Evolutionary conservation across 2,329 filamentous ascomycete species (phyloP), one percentile per base, ranked within the genome.

Genomic region (Alternaria viburni): DNA sequence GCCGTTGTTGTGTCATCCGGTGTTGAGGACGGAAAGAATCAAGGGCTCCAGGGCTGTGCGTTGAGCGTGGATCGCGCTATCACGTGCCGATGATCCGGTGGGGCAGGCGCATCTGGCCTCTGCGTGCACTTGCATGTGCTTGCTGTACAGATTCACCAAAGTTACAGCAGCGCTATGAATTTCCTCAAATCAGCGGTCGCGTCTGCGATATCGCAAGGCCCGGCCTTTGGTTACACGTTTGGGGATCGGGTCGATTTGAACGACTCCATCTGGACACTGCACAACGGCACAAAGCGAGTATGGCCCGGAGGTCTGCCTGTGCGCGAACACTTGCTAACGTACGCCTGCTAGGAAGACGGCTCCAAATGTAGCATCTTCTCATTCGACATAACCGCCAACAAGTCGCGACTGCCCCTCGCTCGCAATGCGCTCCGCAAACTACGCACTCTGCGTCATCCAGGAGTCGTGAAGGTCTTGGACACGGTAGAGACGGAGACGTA

Each of bases 181-280:
- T 98, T 98, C 77, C 88, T 99, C 77, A 98, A 98, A 83, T 98
- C 94, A 65, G 96, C 96, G 56, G 93, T 98, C 78, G 95, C 94
- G 49, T 98, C 96, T 65, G 95, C 94, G 72, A 98, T 99, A 75
- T 93, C 96, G 49, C 96, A 97, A 80, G 94, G 95, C 47, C 93
- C 94, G 57, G 90, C 94, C 6, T 97, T 97, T 77, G 93, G 93
- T 5, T 98, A 97, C 79, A 90, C 88, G 51, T 96, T 98, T 77
- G 95, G 94, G 74, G 96, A 99, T 81, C 89, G 91, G 79, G 91
- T 98, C 63, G 95, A 98, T 78, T 86, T 96, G 57, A 93, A 96
- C 79, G 90, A 96, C 76, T 97, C 95, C 25, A 94, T 98, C 74
- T 99, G 96, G 94, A 92, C 91, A n/a, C 84, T 99, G 62, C 91